Conservation (phyloP, 768 basidiomycete species). For the Agaricus blazei region DNA sequence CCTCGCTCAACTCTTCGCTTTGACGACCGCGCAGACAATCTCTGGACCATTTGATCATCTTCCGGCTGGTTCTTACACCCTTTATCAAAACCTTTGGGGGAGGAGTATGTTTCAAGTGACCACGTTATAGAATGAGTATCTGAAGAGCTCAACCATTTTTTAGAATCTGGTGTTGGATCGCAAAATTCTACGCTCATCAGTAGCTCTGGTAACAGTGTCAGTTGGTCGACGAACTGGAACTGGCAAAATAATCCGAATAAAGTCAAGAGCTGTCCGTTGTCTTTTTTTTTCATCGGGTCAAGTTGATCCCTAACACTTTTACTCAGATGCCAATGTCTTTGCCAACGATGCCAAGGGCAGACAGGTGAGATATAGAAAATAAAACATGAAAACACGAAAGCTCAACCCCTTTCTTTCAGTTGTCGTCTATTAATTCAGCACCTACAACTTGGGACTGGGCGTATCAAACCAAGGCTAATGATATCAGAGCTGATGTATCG, state of each 20-base stretch:
- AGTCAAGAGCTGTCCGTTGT: conserved; percentile 50
- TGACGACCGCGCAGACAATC: conserved; percentile 6
- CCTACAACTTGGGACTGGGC: conserved; percentile 50
- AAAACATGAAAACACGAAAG: background rate
- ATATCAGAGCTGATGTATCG: conserved; percentile 47
- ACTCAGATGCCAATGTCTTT: conserved; percentile 44
- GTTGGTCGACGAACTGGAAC: conserved; percentile 50
- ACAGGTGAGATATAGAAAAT: conserved; percentile 24
- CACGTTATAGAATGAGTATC: too few relatives aligned
- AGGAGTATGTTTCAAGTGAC: too few relatives aligned
- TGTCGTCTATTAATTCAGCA: conserved; percentile 35
- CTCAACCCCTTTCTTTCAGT: conserved; percentile 18
- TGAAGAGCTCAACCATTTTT: conserved; percentile 17
- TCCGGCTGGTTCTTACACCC: conserved; percentile 33
- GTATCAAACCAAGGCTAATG: conserved; percentile 37
- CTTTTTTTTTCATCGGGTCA: background rate
- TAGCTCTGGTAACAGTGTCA: conserved; percentile 31
- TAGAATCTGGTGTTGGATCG: conserved; percentile 35
- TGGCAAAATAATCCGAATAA: conserved; percentile 47
- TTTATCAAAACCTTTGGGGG: conserved; percentile 52
- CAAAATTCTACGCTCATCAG: conserved; percentile 43
- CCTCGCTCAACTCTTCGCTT: background rate
- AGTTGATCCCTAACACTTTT: background rate
- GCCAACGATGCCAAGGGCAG: conserved; percentile 44
- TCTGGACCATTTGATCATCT: conserved; percentile 5